These are phyloP conservation scores for Claviceps purpurea DNA, from an alignment of 2,329 filamentous ascomycete genomes.

Conservation along the genomic window DNA sequence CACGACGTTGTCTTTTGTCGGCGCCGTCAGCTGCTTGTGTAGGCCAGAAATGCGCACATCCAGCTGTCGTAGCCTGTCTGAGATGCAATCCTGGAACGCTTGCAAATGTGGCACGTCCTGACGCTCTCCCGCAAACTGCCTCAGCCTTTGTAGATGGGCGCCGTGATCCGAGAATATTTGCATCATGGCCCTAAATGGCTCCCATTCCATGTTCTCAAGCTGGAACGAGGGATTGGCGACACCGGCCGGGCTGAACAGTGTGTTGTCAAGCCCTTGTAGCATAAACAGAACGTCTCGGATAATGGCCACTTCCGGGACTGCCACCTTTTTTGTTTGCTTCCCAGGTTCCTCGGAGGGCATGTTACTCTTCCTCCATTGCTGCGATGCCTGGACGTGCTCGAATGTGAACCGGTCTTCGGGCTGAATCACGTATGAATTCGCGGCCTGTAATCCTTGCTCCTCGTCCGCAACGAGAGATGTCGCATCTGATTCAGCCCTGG, in stretches of 20 bases:
- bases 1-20: constrained; percentile 39
- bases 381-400: constrained; percentile 18
- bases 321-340: constrained; percentile 23
- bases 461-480: constrained; percentile 18
- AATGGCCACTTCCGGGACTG: constrained; percentile 57
- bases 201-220: constrained; percentile 33
- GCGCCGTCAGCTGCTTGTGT: constrained; percentile 46
- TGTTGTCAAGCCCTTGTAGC: constrained; percentile 66
- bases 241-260: constrained; percentile 44
- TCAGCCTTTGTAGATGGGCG: constrained; percentile 30
- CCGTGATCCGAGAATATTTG: constrained; percentile 33
- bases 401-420: constrained; percentile 20
- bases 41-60: constrained; percentile 44
- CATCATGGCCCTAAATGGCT: constrained; percentile 35
- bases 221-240: constrained; percentile 29
- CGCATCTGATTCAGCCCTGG: constrained; percentile 24
- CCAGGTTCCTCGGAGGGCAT: constrained; percentile 22
- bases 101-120: constrained; percentile 50
- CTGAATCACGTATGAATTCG: constrained; percentile 22
- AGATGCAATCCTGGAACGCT: constrained; percentile 54
- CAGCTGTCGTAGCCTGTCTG: constrained; percentile 41
- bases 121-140: constrained; percentile 26
- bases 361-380: constrained; percentile 20
- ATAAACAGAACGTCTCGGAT: constrained; percentile 73
- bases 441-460: constrained; percentile 13